Evolutionary conservation across 2,329 filamentous ascomycete species (phyloP).

Genomic region (Arthroderma sp.): DNA sequence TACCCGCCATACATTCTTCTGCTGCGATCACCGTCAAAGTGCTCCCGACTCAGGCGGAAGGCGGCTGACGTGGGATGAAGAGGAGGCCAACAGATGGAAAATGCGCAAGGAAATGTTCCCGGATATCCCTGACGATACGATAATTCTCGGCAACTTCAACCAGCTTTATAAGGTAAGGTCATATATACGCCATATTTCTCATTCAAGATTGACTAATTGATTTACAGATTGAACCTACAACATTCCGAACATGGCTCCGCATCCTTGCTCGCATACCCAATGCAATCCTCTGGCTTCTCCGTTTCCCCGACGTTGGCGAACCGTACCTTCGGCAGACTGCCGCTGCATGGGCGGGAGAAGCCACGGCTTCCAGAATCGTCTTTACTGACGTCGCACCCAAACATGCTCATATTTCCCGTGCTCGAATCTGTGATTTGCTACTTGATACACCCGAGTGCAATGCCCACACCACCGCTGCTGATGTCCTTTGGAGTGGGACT

Average conservation of each 20-base stretch:
- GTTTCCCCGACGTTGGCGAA: constrained; percentile 89
- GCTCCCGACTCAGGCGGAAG: constrained; percentile 58
- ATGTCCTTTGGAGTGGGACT: constrained; percentile 92
- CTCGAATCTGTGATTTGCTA: constrained; percentile 84
- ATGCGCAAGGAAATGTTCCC: constrained; percentile 94
- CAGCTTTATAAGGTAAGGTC: constrained; percentile 82
- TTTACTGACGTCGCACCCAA: constrained; percentile 98
- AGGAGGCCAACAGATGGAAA: constrained; percentile 68
- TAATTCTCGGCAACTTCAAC: constrained; percentile 97
- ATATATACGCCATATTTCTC: not conserved
- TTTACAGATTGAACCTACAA: constrained; percentile 80
- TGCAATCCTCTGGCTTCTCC: constrained; percentile 86
- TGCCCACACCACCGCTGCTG: constrained; percentile 91
- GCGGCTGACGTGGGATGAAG: constrained; percentile 64
- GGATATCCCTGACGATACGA: constrained; percentile 60
- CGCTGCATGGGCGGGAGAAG: constrained; percentile 65
- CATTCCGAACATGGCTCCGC: constrained; percentile 87
- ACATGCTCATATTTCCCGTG: constrained; percentile 80
- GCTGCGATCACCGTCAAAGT: constrained; percentile 90
- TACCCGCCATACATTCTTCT: constrained; percentile 91
- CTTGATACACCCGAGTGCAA: constrained; percentile 97
- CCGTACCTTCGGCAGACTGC: constrained; percentile 71
- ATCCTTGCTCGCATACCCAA: constrained; percentile 78
- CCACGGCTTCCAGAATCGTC: constrained; percentile 73
- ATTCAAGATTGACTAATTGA: not conserved